Evolutionary conservation across 2,329 filamentous ascomycete genomes (phyloP).

Genomic region (Trichoderma citrinoviride): DNA sequence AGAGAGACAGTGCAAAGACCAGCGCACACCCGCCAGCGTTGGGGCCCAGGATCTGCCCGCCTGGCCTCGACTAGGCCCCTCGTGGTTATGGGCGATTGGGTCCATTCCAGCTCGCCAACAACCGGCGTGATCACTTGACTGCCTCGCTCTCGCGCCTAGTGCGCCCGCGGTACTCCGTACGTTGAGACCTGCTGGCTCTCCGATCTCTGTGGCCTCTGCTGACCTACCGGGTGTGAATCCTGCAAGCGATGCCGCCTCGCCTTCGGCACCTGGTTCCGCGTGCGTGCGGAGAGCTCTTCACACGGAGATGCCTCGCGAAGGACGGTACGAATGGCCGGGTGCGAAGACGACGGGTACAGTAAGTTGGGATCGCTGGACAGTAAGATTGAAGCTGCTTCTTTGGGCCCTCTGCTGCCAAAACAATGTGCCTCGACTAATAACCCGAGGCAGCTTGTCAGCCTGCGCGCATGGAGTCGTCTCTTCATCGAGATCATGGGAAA

Average conservation of each 20-base stretch:
- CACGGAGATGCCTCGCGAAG: too few species aligned
- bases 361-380: background rate
- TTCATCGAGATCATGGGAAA: slow-evolving; percentile 12
- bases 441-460: background rate
- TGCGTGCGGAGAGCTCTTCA: too few species aligned
- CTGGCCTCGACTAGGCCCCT: background rate
- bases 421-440: background rate
- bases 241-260: slow-evolving; percentile 2
- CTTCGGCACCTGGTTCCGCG: background rate
- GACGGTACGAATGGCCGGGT: background rate
- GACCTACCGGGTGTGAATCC: slow-evolving; percentile 14
- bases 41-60: background rate
- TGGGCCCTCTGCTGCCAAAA: background rate
- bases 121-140: slow-evolving; percentile 22
- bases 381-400: background rate
- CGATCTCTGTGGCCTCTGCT: slow-evolving; percentile 13
- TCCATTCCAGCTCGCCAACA: slow-evolving; percentile 15
- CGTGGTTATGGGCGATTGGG: background rate
- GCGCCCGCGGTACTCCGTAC: background rate
- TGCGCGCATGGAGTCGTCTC: background rate
- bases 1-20: background rate
- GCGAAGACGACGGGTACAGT: background rate
- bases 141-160: slow-evolving; percentile 16
- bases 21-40: background rate
- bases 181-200: background rate